Evolutionary conservation across 768 basidiomycete genomes (phyloP), one percentile per base, ranked within the genome.

Genomic region (Phanerochaete carnosa): DNA sequence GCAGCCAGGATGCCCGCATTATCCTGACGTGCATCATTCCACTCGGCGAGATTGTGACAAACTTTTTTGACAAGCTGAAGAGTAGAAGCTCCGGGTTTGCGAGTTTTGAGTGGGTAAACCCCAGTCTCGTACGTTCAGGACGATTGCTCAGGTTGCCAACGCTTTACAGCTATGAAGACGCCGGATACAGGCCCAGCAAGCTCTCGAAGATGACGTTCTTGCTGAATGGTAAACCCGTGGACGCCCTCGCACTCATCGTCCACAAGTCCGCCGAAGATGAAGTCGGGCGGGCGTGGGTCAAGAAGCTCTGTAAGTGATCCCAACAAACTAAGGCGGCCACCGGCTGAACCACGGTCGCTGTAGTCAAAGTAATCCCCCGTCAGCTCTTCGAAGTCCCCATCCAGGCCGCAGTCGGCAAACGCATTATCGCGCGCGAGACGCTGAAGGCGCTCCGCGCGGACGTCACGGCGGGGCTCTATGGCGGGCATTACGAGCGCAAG

Each of bases 321-420:
- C 22, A n/a, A 25, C 15, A 22, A 3, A 29, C n/a, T 37, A 4
- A 28, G 6, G 37, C 6, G 33, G 37, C 57, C 30, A 5, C 13
- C 47, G 28, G 15, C 12, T 55, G 58, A 49, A 15, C 35, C n/a
- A 16, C 28, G 9, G 49, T 35, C 9, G 30, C 22, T 61, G 15
- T 64, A 94, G 92, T 92, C 74, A 92, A 92, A 68, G 93, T 98
- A 39, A 92, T 98, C 32, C 95, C 95, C 29, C 80, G 90, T 49
- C 95, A 98, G 71, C 74, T 94, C 52, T 98, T 95, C 69, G 95
- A 98, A 73, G 88, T 98, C 12, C 90, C 95, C 1, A 97, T 99
- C 55, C 97, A 98, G 70, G 97, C 97, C 35, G 88, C 87, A 1
- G 80, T 97, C 19, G 95, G 95, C 15, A 86, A 83, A 65, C 92